phyloP scores from a whole-genome alignment of 1,139 yeast genomes.

The Pneumocystis wakefieldiae region DNA sequence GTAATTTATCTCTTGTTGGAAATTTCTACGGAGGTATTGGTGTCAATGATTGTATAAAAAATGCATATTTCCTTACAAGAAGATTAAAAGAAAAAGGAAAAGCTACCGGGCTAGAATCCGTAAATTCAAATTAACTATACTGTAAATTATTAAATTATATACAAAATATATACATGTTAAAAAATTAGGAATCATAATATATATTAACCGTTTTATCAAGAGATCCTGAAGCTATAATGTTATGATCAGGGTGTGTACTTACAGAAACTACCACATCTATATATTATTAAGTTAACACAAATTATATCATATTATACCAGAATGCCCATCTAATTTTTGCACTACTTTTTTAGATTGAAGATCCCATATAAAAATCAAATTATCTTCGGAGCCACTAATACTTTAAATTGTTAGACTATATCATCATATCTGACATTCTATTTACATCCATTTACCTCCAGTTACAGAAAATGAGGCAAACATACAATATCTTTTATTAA shows the following conservation, averaged over 20 bases:
- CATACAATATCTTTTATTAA: conserved; percentile 18
- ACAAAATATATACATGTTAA: background rate
- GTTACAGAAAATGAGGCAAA: conserved; percentile 12
- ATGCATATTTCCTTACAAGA: conserved; percentile 10
- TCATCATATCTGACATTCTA: conserved; percentile 6
- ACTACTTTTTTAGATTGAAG: conserved; percentile 49
- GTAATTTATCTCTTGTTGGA: conserved; percentile 15
- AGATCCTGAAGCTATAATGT: conserved; percentile 31
- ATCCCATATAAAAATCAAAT: conserved; percentile 57
- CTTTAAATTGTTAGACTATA: conserved; percentile 32
- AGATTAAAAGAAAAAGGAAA: background rate
- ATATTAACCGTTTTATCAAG: conserved; percentile 29
- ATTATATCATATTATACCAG: conserved; percentile 9
- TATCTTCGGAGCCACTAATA: conserved; percentile 52
- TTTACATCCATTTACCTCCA: conserved; percentile 11
- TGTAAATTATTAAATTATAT: background rate
- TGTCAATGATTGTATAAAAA: conserved; percentile 15
- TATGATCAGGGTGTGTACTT: conserved; percentile 23
- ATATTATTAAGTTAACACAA: background rate
- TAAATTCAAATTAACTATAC: background rate
- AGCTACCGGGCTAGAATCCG: background rate
- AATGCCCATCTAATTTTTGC: conserved; percentile 24
- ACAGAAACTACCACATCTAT: conserved; percentile 27
- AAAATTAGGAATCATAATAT: conserved; percentile 18
- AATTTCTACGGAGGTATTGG: conserved; percentile 18